Evolutionary conservation across 371 early-diverging fungal species (phyloP).

Genomic region (Mucor plumbeus): DNA sequence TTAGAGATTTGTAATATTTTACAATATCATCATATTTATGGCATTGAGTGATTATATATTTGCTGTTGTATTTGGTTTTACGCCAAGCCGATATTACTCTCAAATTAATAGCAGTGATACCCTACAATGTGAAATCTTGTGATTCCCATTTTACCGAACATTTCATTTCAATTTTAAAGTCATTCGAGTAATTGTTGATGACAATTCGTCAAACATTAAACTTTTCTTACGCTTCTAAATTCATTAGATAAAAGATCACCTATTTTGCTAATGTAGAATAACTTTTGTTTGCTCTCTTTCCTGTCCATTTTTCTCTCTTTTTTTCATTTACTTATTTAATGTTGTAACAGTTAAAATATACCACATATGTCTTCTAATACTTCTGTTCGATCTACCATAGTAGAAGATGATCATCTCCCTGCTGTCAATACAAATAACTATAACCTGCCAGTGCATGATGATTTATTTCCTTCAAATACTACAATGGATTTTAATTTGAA

Average conservation of each 20-base stretch:
- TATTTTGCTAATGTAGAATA: background rate
- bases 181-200: background rate
- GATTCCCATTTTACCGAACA: slow-evolving; percentile 8
- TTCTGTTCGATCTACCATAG: background rate
- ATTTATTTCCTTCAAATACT: slow-evolving; percentile 11
- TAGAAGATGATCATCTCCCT: background rate
- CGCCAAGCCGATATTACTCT: background rate
- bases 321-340: background rate
- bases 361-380: background rate
- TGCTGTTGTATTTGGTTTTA: too few relatives aligned
- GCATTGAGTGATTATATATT: too few relatives aligned
- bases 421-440: background rate
- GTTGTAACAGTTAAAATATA: background rate
- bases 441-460: background rate
- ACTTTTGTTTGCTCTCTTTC: background rate
- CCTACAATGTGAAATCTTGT: background rate
- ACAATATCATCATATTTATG: too few relatives aligned
- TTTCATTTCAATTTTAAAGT: background rate
- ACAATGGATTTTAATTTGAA: slow-evolving; percentile 8
- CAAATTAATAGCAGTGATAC: background rate
- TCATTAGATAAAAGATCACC: background rate
- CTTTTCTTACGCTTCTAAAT: background rate
- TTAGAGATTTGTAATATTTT: too few relatives aligned
- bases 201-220: slow-evolving; percentile 3
- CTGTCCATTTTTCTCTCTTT: background rate